Evolutionary conservation across 768 basidiomycete genomes (phyloP).

Genomic region (Suillus lakei): DNA sequence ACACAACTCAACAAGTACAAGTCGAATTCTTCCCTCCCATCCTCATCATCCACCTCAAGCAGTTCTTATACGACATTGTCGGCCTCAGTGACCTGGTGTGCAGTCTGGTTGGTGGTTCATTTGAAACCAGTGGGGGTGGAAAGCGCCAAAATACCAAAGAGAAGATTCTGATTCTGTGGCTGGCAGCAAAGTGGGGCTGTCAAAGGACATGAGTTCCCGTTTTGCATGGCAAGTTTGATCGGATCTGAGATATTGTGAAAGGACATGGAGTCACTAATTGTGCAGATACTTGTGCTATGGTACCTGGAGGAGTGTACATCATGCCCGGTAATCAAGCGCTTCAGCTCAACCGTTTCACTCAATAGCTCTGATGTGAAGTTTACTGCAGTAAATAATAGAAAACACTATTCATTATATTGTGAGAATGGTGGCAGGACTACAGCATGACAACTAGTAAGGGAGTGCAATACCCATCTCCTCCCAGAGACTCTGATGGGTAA

Average conservation of each 20-base stretch:
- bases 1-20: slow-evolving; percentile 73
- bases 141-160: slow-evolving; percentile 48
- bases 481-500: too few species aligned
- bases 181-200: slow-evolving; percentile 69
- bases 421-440: too few species aligned
- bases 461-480: too few species aligned
- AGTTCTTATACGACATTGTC: slow-evolving; percentile 85
- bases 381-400: too few species aligned
- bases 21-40: slow-evolving; percentile 86
- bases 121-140: slow-evolving; percentile 45
- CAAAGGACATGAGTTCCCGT: slow-evolving; percentile 63
- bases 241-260: slow-evolving; percentile 56
- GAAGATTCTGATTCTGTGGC: slow-evolving; percentile 56
- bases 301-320: slow-evolving; percentile 38
- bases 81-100: slow-evolving; percentile 70
- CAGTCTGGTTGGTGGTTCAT: slow-evolving; percentile 54
- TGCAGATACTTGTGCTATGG: slow-evolving; percentile 64
- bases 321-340: slow-evolving; percentile 50
- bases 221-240: slow-evolving; percentile 8
- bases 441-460: too few species aligned
- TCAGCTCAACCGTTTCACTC: slow-evolving; percentile 47
- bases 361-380: too few species aligned
- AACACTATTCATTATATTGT: too few species aligned
- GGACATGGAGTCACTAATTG: slow-evolving; percentile 62
- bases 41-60: slow-evolving; percentile 86